Conservation (phyloP, 225 moss, liverwort and hornwort species). For the Polytrichum formosum region DNA sequence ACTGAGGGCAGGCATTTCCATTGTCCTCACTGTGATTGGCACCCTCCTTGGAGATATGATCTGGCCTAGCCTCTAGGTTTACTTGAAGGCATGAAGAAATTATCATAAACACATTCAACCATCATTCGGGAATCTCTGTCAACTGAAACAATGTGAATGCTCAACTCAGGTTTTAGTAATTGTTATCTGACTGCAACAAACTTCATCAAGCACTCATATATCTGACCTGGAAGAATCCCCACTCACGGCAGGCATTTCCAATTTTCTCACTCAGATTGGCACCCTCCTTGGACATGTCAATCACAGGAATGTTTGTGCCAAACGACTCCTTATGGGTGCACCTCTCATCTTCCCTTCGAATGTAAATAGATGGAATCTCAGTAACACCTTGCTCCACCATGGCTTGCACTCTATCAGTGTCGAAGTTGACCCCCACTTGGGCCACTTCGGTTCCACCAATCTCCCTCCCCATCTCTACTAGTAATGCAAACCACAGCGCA, state of each 20-base stretch:
- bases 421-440: too few species aligned
- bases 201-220: background rate
- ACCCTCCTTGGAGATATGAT: background rate
- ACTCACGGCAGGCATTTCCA: background rate
- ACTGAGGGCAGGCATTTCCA: background rate
- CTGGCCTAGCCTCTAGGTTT: background rate
- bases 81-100: background rate
- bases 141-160: background rate
- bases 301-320: background rate
- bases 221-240: background rate
- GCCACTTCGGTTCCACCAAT: too few species aligned
- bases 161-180: background rate
- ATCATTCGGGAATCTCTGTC: too few species aligned
- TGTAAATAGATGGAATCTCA: background rate
- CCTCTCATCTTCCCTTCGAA: background rate
- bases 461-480: too few species aligned
- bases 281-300: background rate
- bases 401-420: background rate
- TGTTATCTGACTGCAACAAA: background rate
- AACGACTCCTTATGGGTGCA: background rate
- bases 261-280: background rate
- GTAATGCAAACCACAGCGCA: too few species aligned
- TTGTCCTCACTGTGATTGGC: background rate
- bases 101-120: too few species aligned
- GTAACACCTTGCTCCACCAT: background rate